Conservation (phyloP, 2,329 filamentous ascomycete genomes). For the Aspergillus spinulosporus region DNA sequence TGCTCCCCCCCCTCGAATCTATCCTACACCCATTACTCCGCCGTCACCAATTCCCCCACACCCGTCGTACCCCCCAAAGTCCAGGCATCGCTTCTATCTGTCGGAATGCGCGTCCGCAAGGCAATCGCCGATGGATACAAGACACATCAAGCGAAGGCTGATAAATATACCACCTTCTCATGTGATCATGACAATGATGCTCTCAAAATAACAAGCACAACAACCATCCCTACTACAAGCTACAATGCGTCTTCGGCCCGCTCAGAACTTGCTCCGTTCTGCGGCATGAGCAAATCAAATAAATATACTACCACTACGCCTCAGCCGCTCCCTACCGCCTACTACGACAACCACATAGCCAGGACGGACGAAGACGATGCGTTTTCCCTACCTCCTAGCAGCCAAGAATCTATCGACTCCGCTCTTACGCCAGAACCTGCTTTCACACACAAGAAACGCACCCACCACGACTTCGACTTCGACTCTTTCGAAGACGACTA, state of each 20-base stretch:
- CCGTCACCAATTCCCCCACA: constrained; percentile 41
- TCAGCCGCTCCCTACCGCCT: constrained; percentile 41
- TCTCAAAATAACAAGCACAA: constrained; percentile 10
- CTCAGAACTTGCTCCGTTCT: constrained; percentile 75
- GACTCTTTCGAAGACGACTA: constrained; percentile 37
- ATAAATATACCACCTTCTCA: constrained; percentile 10
- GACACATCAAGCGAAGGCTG: constrained; percentile 51
- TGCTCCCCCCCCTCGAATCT: constrained; percentile 22
- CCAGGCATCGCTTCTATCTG: constrained; percentile 80
- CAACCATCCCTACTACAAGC: not conserved
- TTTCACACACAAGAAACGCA: constrained; percentile 40
- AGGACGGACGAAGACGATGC: constrained; percentile 38
- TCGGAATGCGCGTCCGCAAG: constrained; percentile 94
- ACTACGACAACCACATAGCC: constrained; percentile 26
- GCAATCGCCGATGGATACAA: constrained; percentile 93
- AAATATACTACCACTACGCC: constrained; percentile 61
- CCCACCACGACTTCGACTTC: constrained; percentile 41
- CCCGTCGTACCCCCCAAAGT: constrained; percentile 63
- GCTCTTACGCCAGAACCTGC: constrained; percentile 19
- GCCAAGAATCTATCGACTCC: constrained; percentile 38
- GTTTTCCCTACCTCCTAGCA: constrained; percentile 42
- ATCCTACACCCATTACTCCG: constrained; percentile 44
- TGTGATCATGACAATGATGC: constrained; percentile 12
- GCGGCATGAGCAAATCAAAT: constrained; percentile 74
- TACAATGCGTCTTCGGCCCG: constrained; percentile 12